phyloP scores from a whole-genome alignment of 2,329 filamentous ascomycete species.

The Elsinoe arachidis region DNA sequence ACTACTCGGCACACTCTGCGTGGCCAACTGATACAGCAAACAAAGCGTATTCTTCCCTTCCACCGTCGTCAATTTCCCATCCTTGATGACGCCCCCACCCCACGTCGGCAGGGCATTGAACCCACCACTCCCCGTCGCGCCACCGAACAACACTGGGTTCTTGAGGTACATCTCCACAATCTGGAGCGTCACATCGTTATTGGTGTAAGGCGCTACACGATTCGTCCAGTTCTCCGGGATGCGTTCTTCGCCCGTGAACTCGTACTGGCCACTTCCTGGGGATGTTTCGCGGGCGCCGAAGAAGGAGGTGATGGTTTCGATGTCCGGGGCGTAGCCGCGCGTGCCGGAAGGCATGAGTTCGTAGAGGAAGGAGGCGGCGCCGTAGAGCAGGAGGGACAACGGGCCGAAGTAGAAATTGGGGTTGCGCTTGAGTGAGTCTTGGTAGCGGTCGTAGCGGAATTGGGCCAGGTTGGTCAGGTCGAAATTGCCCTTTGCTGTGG shows the following conservation, averaged over 20 bases:
- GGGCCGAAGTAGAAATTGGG: constrained; percentile 38
- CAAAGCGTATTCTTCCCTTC: constrained; percentile 28
- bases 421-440: constrained; percentile 31
- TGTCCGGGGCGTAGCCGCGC: constrained; percentile 26
- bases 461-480: constrained; percentile 31
- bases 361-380: constrained; percentile 38
- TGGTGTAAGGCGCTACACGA: constrained; percentile 29
- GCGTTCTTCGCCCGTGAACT: constrained; percentile 30
- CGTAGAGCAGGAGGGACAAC: constrained; percentile 32
- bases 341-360: constrained; percentile 33
- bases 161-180: constrained; percentile 35
- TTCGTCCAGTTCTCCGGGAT: constrained; percentile 37
- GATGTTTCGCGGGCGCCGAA: constrained; percentile 35
- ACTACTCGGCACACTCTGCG: constrained; percentile 30
- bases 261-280: constrained; percentile 29
- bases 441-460: constrained; percentile 34
- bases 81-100: constrained; percentile 26
- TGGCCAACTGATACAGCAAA: constrained; percentile 37
- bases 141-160: constrained; percentile 38
- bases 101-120: constrained; percentile 32
- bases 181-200: constrained; percentile 30
- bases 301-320: constrained; percentile 30
- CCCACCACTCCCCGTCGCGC: constrained; percentile 31
- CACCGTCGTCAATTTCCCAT: constrained; percentile 30
- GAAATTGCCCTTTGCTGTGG: constrained; percentile 28